Evolutionary conservation across 2,329 filamentous ascomycete species (phyloP).

Genomic region (Cladosporium colombiae): DNA sequence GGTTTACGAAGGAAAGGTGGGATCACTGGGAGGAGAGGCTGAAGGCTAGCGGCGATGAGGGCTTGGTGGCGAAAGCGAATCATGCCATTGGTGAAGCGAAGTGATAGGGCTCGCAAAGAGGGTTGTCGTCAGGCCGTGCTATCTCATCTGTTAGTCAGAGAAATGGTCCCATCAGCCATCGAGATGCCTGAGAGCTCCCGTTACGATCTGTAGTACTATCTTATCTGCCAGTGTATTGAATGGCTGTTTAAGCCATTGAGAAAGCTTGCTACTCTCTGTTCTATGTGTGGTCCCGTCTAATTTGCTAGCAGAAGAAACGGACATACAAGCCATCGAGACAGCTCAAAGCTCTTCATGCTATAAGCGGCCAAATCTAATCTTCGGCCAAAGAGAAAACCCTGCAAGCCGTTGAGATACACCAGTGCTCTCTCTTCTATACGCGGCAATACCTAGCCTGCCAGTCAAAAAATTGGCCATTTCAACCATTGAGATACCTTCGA

Average conservation of each 20-base stretch:
- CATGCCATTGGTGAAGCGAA: background rate
- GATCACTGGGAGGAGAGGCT: conserved; percentile 26
- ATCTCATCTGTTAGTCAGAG: background rate
- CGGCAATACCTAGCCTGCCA: background rate
- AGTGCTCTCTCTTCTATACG: background rate
- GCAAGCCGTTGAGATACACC: background rate
- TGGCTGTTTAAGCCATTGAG: background rate
- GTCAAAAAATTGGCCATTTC: background rate
- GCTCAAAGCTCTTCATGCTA: background rate
- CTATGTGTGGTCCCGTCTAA: background rate
- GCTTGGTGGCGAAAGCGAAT: conserved; percentile 12
- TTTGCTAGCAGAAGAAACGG: background rate
- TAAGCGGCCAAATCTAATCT: background rate
- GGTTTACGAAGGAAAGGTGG: conserved; percentile 34
- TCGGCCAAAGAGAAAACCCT: background rate
- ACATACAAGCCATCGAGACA: background rate
- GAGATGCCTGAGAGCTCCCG: background rate
- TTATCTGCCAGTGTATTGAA: background rate
- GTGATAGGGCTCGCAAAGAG: background rate
- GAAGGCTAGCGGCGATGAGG: background rate
- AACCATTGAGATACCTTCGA: background rate
- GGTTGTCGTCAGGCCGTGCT: background rate
- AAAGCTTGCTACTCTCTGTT: background rate
- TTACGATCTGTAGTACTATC: background rate
- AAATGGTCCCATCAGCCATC: background rate